Base-by-base conservation (phyloP, 2,329 filamentous ascomycete genomes). In the Diaporthe destruens region DNA sequence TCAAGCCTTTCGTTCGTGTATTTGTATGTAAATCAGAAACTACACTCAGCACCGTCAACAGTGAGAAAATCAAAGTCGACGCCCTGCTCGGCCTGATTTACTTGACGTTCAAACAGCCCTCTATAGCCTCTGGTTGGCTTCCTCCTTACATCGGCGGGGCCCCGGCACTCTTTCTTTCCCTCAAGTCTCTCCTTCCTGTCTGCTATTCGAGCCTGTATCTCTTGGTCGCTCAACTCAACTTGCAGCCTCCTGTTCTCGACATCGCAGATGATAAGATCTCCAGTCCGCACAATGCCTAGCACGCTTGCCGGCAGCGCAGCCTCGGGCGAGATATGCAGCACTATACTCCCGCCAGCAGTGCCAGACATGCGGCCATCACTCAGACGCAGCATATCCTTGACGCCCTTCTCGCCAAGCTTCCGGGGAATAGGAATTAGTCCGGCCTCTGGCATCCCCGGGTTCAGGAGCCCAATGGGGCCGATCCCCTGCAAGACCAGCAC, bases 401-500 rank as follows among this genome's bases (percentile, higher is more conserved):
- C 87, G 11, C 93, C 93, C 0, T 90, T 90, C 0, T 92, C 90
- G 0, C 93, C 94, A 39, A 92, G 90, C 66, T 95, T 94, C 79
- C 95, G 93, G 20, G 97, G 90, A 32, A 89, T 88, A 0, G 87
- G 87, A 1, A 89, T 83, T 34, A 89, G 79, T 0, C 87, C 87
- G 71, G 96, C 94, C 81, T 98, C 95, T 1, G 95, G 95, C 95
- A 98, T 98, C 16, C 95, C 95, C 0, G 95, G 95, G 2, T 94
- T 94, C 6, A 74, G 18, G 53, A 74, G 72, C 25, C 95, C 95
- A 69, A 96, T 94, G 0, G 95, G 95, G 0, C 95, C 95, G 78
- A 98, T 96, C 74, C 95, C 95, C 75, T 95, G 91, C 34, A 98
- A 91, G 5, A 98, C 91, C 0, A 98, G 86, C 11, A 98, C 94